Evolutionary conservation across 441 rosid species (phyloP), one percentile per base, ranked within the genome.

Genomic region (Croton laevigatus): DNA sequence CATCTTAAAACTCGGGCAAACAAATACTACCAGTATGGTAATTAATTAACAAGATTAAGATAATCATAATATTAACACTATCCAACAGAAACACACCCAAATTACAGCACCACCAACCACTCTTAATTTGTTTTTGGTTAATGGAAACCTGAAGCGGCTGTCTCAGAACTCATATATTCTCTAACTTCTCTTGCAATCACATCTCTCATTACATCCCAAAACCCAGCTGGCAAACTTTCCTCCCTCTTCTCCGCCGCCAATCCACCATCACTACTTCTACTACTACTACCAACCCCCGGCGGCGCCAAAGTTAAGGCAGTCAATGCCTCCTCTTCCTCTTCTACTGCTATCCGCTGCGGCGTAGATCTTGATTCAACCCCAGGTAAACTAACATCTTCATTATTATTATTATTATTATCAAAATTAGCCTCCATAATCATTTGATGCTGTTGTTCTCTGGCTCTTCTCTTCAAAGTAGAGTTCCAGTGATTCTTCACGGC

Each of bases 401-500:
- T 34, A 37, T 22, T 52, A 17, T 40, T 64, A 27, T 8, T 8
- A 3, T 1, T 16, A 10, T 40, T 3, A 44, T 64, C 49, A 17
- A 36, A 0, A 32, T 27, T 52, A 59, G 37, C 22, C 10, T 63
- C 68, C 58, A 66, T 32, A 37, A 36, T 37, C 42, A 59, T 48
- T 16, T 62, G 74, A 13, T 64, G 74, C 8, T 75, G 82, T 0
- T 38, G 44, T 17, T 74, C 83, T 59, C 76, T 77, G 1, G 87
- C 85, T 66, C 84, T 73, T 69, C 91, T 77, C 76, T 83, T 88
- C 72, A 88, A 74, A 19, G 93, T 85, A 46, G 93, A 88, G 76
- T 88, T 88, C 93, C 90, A 88, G 66, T 88, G 94, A 70, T 89
- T 89, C 82, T 89, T 89, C 55, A 87, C 86, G 0, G 94, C 88